Evolutionary conservation across 768 basidiomycete genomes (phyloP).

Genomic region (Pisolithus marmoratus): DNA sequence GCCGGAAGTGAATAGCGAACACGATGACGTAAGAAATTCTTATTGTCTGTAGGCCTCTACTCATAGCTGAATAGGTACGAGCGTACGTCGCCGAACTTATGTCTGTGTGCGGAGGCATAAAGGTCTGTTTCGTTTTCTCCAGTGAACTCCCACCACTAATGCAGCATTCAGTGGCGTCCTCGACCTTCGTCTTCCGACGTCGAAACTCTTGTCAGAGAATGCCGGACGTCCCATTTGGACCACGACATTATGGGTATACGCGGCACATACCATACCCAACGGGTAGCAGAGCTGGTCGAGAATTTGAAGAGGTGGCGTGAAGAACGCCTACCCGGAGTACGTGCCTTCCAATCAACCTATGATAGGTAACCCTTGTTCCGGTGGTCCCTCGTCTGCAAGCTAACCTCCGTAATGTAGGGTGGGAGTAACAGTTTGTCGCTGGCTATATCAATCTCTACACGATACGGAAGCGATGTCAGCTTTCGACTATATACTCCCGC

Average conservation of each 20-base stretch:
- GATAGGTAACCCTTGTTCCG: conserved; percentile 46
- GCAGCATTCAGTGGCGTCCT: conserved; percentile 49
- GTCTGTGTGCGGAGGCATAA: conserved; percentile 66
- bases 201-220: conserved; percentile 64
- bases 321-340: conserved; percentile 65
- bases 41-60: not conserved
- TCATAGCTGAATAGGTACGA: conserved; percentile 46
- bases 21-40: conserved; percentile 54
- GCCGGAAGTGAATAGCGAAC: conserved; percentile 66
- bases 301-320: conserved; percentile 66
- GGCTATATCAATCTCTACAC: conserved; percentile 70
- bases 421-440: conserved; percentile 65
- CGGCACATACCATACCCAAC: conserved; percentile 52
- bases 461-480: conserved; percentile 70
- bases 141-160: not conserved
- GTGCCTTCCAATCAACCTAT: conserved; percentile 82
- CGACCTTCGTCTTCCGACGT: conserved; percentile 54
- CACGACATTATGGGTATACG: conserved; percentile 75
- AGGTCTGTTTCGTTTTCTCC: conserved; percentile 35
- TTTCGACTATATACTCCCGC: conserved; percentile 77
- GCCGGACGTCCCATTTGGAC: conserved; percentile 46
- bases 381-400: too few relatives aligned
- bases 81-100: conserved; percentile 72
- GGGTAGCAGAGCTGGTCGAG: conserved; percentile 55
- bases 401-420: conserved; percentile 34